A percentile compares a stretch with the other conserved stretches of the same genome.
Conservation (phyloP, 192 early-diverging fungal species). For the Funneliformis geosporum region DNA sequence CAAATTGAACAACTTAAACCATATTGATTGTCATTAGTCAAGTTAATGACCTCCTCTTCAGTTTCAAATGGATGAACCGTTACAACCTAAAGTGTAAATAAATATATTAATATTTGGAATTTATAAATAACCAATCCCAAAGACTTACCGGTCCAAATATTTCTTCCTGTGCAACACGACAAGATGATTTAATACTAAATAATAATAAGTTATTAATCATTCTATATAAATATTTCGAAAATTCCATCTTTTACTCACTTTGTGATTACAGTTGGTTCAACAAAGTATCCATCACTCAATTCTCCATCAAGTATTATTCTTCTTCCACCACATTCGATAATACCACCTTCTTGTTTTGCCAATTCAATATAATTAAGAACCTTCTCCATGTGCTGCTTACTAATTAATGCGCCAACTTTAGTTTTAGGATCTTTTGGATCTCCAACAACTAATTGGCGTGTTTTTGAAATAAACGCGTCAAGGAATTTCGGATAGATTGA, state of each 20-base stretch:
- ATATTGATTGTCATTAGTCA: constrained; percentile 70
- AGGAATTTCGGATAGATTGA: constrained; percentile 65
- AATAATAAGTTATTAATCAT: background rate
- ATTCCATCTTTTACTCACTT: constrained; percentile 36
- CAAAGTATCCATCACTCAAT: constrained; percentile 64
- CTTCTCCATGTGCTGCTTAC: constrained; percentile 68
- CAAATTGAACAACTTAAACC: constrained; percentile 73
- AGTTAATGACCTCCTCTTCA: constrained; percentile 67
- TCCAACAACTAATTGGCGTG: constrained; percentile 59
- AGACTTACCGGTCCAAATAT: constrained; percentile 74
- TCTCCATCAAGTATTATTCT: constrained; percentile 45
- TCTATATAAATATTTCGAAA: background rate
- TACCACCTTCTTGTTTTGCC: constrained; percentile 60
- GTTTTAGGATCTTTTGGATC: constrained; percentile 57
- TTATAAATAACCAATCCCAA: background rate
- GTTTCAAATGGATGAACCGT: constrained; percentile 70
- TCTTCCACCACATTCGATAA: constrained; percentile 55
- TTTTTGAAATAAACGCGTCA: constrained; percentile 45
- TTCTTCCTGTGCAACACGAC: constrained; percentile 66
- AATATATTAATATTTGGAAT: background rate
- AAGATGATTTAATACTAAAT: constrained; percentile 39
- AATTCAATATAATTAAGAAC: constrained; percentile 66
- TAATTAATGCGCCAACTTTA: constrained; percentile 65
- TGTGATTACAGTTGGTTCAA: constrained; percentile 75
- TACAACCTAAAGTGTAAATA: constrained; percentile 46